Evolutionary conservation across 345 rosid species (phyloP).

Genomic region (Sonneratia alba): DNA sequence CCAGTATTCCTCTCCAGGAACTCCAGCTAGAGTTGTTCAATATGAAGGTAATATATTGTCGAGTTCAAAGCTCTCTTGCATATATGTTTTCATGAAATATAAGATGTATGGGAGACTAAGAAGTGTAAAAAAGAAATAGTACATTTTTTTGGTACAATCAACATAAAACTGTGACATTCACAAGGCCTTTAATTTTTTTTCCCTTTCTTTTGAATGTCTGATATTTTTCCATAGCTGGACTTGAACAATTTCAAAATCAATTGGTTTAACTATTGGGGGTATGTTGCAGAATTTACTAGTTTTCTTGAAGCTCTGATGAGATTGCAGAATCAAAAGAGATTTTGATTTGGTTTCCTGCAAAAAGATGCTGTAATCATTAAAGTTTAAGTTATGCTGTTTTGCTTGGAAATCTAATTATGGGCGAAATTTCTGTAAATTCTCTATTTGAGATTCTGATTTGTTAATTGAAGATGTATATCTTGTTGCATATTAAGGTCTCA

Average conservation of each 20-base stretch:
- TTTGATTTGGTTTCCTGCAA: background rate
- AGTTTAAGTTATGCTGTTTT: background rate
- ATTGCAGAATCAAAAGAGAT: background rate
- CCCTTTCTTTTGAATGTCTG: background rate
- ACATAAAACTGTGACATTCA: background rate
- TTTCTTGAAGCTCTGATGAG: background rate
- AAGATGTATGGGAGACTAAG: background rate
- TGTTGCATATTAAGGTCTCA: background rate
- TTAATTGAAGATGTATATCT: background rate
- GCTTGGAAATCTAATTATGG: background rate
- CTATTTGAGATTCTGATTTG: background rate
- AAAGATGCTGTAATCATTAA: background rate
- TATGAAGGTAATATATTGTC: slow-evolving; percentile 61
- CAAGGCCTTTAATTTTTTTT: background rate
- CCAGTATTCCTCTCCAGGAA: slow-evolving; percentile 33
- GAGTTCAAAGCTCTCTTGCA: background rate
- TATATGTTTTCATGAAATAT: background rate
- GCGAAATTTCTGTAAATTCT: background rate
- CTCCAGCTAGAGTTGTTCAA: slow-evolving; percentile 85
- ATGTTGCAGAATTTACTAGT: background rate
- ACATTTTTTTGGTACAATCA: background rate
- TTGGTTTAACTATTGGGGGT: background rate
- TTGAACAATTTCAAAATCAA: background rate
- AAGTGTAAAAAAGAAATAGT: background rate
- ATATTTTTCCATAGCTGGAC: background rate